Base-by-base conservation (phyloP, 83 land plant species). In the Thuja plicata region DNA sequence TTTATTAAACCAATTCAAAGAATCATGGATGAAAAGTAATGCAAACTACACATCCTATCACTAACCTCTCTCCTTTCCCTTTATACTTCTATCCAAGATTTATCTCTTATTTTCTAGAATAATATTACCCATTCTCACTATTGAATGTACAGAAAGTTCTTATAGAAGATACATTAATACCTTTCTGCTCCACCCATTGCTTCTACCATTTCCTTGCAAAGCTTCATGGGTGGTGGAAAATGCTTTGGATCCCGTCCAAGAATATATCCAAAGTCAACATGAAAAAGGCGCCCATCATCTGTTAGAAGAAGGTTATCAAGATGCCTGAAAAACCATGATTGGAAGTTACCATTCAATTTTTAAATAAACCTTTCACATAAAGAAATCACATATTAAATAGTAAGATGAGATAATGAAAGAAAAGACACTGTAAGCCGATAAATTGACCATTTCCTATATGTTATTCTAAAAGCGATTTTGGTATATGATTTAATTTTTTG, bases 101-200 rank as follows among this genome's bases (percentile, higher is more conserved):
- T 54, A 54, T 54, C 57, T 54, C 3, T 52, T 52, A 16, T 54
- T 19, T 54, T 54, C 57, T 54, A 54, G 17, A 54, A 54, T 54
- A 54, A 15, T 54, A 54, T 54, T 15, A 54, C 19, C 17, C 19
- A 15, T 54, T 3, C 55, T 52, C 57, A 54, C 19, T 54, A 54
- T 54, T 16, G 3, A 54, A 54, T 16, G 57, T 54, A 15, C 16
- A 54, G 19, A 54, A 54, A 54, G 3, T 13, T 54, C 16, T 54
- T 54, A 54, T 15, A 24, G 34, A 41, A 48, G 41, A 41, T 43
- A 40, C 52, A 66, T 17, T 30, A 24, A 71, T 90, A 97, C 99
- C 99, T 98, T 91, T 97, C 99, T 57, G 97, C 96, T 83, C 99
- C 99, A 88, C 99, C 99, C 99, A 98, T 98, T 38, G 99, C 99